Conservation (phyloP, 345 rosid species). For the Rhodamnia argentea region DNA sequence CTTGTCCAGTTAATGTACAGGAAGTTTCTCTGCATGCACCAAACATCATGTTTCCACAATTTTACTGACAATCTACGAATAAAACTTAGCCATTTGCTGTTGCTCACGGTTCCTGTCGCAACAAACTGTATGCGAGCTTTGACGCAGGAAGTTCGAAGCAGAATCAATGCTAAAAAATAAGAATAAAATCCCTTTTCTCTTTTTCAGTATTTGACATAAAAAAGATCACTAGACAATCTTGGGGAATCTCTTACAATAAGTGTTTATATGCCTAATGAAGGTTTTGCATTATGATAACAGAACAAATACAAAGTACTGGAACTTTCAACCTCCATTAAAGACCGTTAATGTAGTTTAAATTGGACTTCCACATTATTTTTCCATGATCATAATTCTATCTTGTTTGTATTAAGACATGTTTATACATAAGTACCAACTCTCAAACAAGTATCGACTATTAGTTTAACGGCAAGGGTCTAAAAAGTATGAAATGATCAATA, state of each 20-base stretch:
- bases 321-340: not conserved
- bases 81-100: not conserved
- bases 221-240: not conserved
- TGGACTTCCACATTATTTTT: not conserved
- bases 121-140: not conserved
- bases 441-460: not conserved
- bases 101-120: not conserved
- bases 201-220: not conserved
- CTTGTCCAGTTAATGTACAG: not conserved
- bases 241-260: not conserved
- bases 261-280: not conserved
- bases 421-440: not conserved
- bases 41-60: not conserved
- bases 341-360: not conserved
- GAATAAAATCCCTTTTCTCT: not conserved
- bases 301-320: not conserved
- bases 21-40: not conserved
- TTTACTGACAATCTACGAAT: not conserved
- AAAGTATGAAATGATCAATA: not conserved
- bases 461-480: not conserved
- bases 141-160: not conserved
- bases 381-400: not conserved
- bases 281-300: not conserved
- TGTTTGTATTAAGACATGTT: not conserved
- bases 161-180: not conserved